Base-by-base conservation (phyloP, 768 basidiomycete genomes). In the Ramaria rubella region DNA sequence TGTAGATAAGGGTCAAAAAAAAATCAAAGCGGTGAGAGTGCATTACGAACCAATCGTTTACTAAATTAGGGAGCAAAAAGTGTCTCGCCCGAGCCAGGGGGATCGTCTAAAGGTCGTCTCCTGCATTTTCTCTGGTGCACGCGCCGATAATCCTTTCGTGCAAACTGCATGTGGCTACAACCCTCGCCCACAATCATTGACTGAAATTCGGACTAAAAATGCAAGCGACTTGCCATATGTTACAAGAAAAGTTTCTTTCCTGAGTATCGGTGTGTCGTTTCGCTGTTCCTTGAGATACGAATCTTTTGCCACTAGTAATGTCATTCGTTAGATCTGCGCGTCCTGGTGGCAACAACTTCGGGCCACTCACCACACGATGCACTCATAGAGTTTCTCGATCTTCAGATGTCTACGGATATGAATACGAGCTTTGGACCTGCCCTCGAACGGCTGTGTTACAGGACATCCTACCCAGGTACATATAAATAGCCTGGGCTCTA, bases 221-320 rank as follows among this genome's bases (percentile, higher is more conserved):
- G 43, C n/a, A 9, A 45, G 9, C 24, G n/a, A 27, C 23, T 7
- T 24, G 27, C 46, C 46, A 48, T 1, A 48, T 48, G 5, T 31
- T 48, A 26, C 46, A 48, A 19, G 29, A 7, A 48, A 27, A 48
- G 26, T 17, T 17, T 23, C 27, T 48, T 7, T 11, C 15, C 24
- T 48, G 46, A 30, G 46, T 48, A 26, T 48, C 27, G 19, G 46
- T 27, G 46, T 48, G 46, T 26, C 46, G 46, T 48, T 48, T 48
- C n/a, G 46, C 46, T 26, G 46, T 31, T n/a, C 46, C 29, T 5
- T 24, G n/a, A n/a, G 46, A 48, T n/a, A 30, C 46, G n/a, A 48
- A 48, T 48, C 27, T 5, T 14, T 26, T 48, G 15, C 27, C 21
- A 48, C 46, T 48, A 1, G 29, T 27, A 48, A 26, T 17, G 24